Base-by-base conservation (phyloP, 2,329 filamentous ascomycete genomes). In the Fusarium nodosum region DNA sequence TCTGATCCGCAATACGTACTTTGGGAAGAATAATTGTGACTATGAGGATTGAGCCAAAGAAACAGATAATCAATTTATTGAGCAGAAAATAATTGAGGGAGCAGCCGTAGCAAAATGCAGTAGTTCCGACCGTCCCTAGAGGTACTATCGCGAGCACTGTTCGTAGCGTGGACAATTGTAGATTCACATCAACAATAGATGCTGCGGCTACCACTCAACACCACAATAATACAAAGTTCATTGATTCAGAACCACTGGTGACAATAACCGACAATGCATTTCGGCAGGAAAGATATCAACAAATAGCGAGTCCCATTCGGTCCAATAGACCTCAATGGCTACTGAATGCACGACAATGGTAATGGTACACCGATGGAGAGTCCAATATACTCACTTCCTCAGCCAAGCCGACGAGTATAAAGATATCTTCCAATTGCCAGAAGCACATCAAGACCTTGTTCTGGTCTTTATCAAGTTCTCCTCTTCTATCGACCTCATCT, bases 231-330 rank as follows among this genome's bases (percentile, higher is more conserved):
- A 5, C n/a, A 1, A 39, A 20, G 0, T 18, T 6, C 8, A 18
- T 12, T 13, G 18, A 11, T 18, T 16, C 13, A 18, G 1, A 4
- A 30, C 20, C 15, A 2, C 18, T 1, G 1, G 5, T 4, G 3
- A 4, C 3, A 16, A 16, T 16, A 22, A 16, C 4, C 18, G 10
- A 22, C 1, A 41, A 18, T 18, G 2, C 3, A 26, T 7, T 3
- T 13, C 13, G 9, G 18, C 1, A 20, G 3, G 20, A 12, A 51
- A 13, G 7, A 15, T 20, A n/a, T 3, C 10, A 20, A 30, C 7
- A 9, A 12, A 30, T 46, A 5, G 18, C 33, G n/a, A 22, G 18
- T 1, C 22, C 1, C 3, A 13, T 22, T 52, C 13, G 5, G 16
- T 12, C 15, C 18, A 22, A 18, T 3, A 6, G 24, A 20, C n/a